phyloP scores from a whole-genome alignment of 768 basidiomycete genomes.

The Termitomyces sp. region DNA sequence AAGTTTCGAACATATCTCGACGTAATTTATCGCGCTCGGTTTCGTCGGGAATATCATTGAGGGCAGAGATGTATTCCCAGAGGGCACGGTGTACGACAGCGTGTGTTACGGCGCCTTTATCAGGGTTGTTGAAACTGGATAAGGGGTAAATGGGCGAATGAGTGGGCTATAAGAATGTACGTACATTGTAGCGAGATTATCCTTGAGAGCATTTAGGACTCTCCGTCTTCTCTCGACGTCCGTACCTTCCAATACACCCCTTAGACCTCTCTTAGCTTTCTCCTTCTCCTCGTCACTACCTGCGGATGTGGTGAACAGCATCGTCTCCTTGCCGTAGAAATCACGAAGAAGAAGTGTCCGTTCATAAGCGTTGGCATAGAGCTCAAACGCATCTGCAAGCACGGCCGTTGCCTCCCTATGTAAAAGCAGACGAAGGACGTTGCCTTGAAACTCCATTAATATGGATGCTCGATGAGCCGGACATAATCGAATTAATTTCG shows the following conservation, averaged over 20 bases:
- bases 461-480: constrained; percentile 72
- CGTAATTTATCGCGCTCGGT: constrained; percentile 69
- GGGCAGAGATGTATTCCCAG: constrained; percentile 75
- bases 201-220: constrained; percentile 63
- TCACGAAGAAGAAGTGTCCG: constrained; percentile 75
- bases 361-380: constrained; percentile 83
- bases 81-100: constrained; percentile 83
- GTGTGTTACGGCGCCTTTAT: constrained; percentile 85
- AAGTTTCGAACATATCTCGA: constrained; percentile 81
- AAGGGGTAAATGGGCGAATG: constrained; percentile 1
- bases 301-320: constrained; percentile 54
- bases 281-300: constrained; percentile 63
- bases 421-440: constrained; percentile 71
- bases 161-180: constrained; percentile 17
- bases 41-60: constrained; percentile 53
- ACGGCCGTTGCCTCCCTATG: constrained; percentile 83
- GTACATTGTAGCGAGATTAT: constrained; percentile 71
- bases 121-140: constrained; percentile 81
- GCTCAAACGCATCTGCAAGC: constrained; percentile 84
- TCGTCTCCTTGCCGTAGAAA: constrained; percentile 87
- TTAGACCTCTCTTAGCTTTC: constrained; percentile 58
- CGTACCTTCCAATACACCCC: constrained; percentile 58
- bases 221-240: constrained; percentile 63
- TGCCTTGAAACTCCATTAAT: constrained; percentile 70
- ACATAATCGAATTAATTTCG: constrained; percentile 74